Evolutionary conservation across 2,329 filamentous ascomycete species (phyloP).

Genomic region (Cladosporium sp.): DNA sequence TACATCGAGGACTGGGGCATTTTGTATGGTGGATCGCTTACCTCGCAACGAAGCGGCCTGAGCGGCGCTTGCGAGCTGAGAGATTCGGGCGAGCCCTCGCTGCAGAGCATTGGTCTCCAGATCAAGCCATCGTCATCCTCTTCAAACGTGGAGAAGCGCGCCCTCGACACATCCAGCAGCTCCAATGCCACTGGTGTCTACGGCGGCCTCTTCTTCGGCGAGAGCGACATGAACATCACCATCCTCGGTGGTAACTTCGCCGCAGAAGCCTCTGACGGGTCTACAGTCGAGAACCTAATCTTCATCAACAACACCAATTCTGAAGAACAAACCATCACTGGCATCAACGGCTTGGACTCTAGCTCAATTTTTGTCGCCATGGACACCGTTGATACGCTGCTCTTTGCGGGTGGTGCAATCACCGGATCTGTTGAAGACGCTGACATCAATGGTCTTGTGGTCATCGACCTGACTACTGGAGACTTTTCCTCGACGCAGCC

Average conservation of each 20-base stretch:
- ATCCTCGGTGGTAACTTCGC: slow-evolving; percentile 84
- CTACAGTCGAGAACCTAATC: slow-evolving; percentile 70
- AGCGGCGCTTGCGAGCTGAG: slow-evolving; percentile 67
- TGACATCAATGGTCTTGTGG: slow-evolving; percentile 66
- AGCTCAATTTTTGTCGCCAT: slow-evolving; percentile 74
- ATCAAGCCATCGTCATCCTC: slow-evolving; percentile 34
- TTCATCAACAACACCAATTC: slow-evolving; percentile 72
- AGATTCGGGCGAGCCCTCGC: slow-evolving; percentile 34
- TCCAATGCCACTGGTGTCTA: slow-evolving; percentile 62
- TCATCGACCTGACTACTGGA: slow-evolving; percentile 67
- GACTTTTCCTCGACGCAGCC: slow-evolving; percentile 65
- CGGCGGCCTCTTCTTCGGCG: slow-evolving; percentile 71
- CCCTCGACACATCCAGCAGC: slow-evolving; percentile 32
- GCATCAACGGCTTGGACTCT: slow-evolving; percentile 64
- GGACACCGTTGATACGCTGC: slow-evolving; percentile 58
- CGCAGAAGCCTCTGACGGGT: slow-evolving; percentile 62
- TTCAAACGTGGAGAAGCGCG: slow-evolving; percentile 36
- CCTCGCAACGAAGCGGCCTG: slow-evolving; percentile 67
- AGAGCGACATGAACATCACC: slow-evolving; percentile 70
- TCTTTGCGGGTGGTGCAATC: slow-evolving; percentile 80
- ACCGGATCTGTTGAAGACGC: slow-evolving; percentile 63
- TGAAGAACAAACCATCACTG: slow-evolving; percentile 33
- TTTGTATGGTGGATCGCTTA: slow-evolving; percentile 78
- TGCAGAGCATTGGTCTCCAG: slow-evolving; percentile 53
- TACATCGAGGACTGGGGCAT: slow-evolving; percentile 55